Percentiles rank a stretch among this genome's conserved stretches.
phyloP scores from a whole-genome alignment of 148 eudicot genomes.

The Rhododendron molle region DNA sequence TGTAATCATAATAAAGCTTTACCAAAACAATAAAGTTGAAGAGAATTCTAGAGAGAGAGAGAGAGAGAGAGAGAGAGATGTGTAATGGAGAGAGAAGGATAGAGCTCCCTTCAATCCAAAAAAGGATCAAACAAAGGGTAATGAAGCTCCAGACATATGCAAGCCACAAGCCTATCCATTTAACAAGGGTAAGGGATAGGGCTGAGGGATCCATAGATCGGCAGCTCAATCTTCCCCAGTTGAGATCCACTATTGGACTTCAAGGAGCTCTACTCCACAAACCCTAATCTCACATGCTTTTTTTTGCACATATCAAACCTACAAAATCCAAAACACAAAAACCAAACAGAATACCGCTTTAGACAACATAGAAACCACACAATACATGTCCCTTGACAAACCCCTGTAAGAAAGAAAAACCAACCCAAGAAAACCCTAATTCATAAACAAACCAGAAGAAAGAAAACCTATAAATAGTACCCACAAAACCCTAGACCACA shows the following conservation, averaged over 20 bases:
- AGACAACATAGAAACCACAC: background rate
- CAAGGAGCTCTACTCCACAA: conserved; percentile 25
- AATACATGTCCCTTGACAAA: background rate
- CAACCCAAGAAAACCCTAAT: background rate
- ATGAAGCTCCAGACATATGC: conserved; percentile 40
- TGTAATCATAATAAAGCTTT: too few species aligned
- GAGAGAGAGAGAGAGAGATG: background rate
- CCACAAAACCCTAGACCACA: background rate
- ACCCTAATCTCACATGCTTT: too few species aligned
- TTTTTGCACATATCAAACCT: too few species aligned
- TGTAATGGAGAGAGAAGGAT: conserved; percentile 8
- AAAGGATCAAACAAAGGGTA: conserved; percentile 18
- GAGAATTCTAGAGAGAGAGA: background rate
- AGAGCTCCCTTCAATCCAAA: conserved; percentile 59
- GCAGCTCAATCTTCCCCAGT: conserved; percentile 35
- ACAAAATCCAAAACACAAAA: too few species aligned
- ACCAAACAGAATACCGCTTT: background rate
- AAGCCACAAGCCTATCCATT: conserved; percentile 33
- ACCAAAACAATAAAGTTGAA: background rate
- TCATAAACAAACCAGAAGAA: background rate
- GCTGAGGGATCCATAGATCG: conserved; percentile 41
- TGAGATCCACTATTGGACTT: conserved; percentile 38
- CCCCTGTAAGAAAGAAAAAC: background rate
- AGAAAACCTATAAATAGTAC: background rate
- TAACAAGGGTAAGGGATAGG: background rate